phyloP scores from a whole-genome alignment of 2,329 filamentous ascomycete genomes.

The Neurospora sp. region DNA sequence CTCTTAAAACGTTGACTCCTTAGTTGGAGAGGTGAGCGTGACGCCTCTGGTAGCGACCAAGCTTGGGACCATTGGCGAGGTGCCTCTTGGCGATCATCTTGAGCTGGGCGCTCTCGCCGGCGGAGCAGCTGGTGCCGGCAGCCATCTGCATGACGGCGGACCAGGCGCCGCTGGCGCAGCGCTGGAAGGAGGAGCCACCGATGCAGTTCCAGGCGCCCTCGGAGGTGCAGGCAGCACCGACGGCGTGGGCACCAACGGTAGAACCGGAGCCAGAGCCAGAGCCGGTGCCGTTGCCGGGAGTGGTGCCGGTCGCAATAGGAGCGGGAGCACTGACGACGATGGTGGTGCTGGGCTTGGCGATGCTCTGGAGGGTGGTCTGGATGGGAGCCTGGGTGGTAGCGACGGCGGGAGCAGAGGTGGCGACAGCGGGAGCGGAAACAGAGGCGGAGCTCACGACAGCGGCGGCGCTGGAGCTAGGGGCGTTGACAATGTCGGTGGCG shows the following conservation, averaged over 20 bases:
- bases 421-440: background rate
- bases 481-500: background rate
- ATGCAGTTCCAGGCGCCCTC: conserved; percentile 44
- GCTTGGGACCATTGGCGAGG: background rate
- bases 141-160: conserved; percentile 31
- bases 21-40: background rate
- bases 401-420: background rate
- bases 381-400: conserved; percentile 5
- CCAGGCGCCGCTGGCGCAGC: conserved; percentile 40
- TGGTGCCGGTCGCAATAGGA: conserved; percentile 6
- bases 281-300: conserved; percentile 17
- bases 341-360: conserved; percentile 4
- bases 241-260: conserved; percentile 18
- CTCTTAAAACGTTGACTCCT: background rate
- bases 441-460: conserved; percentile 10
- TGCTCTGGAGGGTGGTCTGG: conserved; percentile 10
- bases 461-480: conserved; percentile 1
- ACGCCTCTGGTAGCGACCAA: background rate
- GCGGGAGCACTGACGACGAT: conserved; percentile 5
- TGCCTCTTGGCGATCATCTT: background rate
- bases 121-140: conserved; percentile 34
- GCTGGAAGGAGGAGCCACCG: conserved; percentile 37
- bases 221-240: conserved; percentile 33
- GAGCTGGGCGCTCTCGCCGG: conserved; percentile 20
- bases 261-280: conserved; percentile 16